Evolutionary conservation across 2,329 filamentous ascomycete species (phyloP).

Genomic region (Colletotrichum coccodes): DNA sequence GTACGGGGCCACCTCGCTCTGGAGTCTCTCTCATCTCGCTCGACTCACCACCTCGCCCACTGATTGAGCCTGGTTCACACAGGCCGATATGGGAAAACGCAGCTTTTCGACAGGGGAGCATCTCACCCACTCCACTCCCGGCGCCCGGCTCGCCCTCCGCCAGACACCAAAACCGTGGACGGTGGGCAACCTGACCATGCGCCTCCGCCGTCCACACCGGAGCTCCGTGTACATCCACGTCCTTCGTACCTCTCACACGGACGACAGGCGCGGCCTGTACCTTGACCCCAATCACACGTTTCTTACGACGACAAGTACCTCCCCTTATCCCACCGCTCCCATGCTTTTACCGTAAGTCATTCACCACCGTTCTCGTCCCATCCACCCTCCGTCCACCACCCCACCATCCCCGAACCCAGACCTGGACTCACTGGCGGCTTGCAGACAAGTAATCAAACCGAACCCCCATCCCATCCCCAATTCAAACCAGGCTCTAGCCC

Average conservation of each 20-base stretch:
- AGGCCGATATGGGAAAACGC: not conserved
- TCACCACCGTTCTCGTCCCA: conserved; percentile 27
- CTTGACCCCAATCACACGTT: not conserved
- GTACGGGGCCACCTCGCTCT: not conserved
- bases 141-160: conserved; percentile 19
- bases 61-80: not conserved
- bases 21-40: not conserved
- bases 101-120: not conserved
- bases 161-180: not conserved
- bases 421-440: not conserved
- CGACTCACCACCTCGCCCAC: not conserved
- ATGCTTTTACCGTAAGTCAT: not conserved
- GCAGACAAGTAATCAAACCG: not conserved
- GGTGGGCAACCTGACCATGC: not conserved
- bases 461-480: conserved; percentile 13
- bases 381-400: no score
- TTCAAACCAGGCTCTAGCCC: not conserved
- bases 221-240: conserved; percentile 30
- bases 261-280: conserved; percentile 1
- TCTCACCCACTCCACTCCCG: conserved; percentile 13
- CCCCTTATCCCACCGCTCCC: not conserved
- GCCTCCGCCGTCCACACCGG: conserved; percentile 16
- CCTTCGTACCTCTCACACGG: conserved; percentile 3
- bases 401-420: conserved; percentile 20
- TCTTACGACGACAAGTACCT: not conserved